phyloP scores from a whole-genome alignment of 1,284 basidiomycete species.

The Microbotryum violaceum region DNA sequence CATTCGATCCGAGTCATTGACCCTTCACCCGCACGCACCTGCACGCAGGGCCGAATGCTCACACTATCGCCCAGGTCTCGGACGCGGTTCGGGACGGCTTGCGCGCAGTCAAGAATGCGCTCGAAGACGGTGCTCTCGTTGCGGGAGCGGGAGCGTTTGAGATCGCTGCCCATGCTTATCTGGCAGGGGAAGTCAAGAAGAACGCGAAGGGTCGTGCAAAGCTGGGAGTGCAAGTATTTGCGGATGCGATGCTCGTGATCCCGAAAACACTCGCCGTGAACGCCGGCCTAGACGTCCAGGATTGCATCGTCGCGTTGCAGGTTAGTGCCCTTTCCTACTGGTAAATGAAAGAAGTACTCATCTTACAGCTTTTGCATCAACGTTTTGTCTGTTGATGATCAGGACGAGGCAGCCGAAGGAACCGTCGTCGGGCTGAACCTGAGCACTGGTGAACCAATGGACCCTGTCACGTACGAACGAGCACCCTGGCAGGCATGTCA shows the following conservation, averaged over 20 bases:
- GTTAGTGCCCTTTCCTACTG: constrained; percentile 41
- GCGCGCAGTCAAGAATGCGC: constrained; percentile 90
- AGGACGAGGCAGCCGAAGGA: constrained; percentile 90
- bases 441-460: constrained; percentile 89
- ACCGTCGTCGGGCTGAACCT: constrained; percentile 86
- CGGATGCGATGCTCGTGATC: constrained; percentile 87
- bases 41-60: constrained; percentile 67
- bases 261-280: constrained; percentile 96
- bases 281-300: constrained; percentile 96
- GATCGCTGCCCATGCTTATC: constrained; percentile 79
- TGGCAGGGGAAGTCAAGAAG: constrained; percentile 66
- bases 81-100: constrained; percentile 95
- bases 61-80: constrained; percentile 94
- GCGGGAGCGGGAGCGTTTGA: constrained; percentile 98
- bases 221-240: constrained; percentile 95
- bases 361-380: not conserved
- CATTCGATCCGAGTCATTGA: not conserved
- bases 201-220: constrained; percentile 90
- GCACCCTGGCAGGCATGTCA: too few species aligned
- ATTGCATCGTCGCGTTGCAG: constrained; percentile 84
- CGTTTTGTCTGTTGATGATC: constrained; percentile 16
- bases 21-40: not conserved
- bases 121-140: constrained; percentile 81
- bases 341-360: too few species aligned
- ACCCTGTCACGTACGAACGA: constrained; percentile 61